These are phyloP conservation scores for Backusella circina DNA, from an alignment of 192 early-diverging fungal genomes.

Conservation along the genomic window DNA sequence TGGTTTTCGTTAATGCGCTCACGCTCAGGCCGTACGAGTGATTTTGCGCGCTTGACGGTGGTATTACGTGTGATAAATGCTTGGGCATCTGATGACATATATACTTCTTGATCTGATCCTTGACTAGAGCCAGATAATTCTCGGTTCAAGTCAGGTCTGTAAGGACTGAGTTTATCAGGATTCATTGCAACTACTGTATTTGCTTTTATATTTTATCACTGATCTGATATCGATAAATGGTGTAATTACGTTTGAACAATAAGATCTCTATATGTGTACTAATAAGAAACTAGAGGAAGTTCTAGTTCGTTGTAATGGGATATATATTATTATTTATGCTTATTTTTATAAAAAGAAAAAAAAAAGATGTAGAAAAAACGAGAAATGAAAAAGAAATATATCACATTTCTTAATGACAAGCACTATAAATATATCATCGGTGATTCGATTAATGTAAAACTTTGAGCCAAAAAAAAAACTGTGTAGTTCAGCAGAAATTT, in stretches of 20 bases:
- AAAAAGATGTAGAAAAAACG: not conserved
- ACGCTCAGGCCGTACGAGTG: conserved; percentile 67
- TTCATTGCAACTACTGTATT: not conserved
- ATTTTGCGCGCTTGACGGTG: conserved; percentile 53
- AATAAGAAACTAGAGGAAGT: not conserved
- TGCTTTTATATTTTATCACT: not conserved
- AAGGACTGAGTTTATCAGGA: not conserved
- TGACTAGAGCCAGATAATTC: conserved; percentile 3
- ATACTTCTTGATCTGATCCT: conserved; percentile 2
- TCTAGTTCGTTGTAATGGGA: not conserved
- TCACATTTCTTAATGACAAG: not conserved
- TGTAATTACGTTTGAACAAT: not conserved
- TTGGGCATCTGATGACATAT: conserved; percentile 5
- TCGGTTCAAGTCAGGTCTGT: conserved; percentile 4
- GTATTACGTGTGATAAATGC: conserved; percentile 1
- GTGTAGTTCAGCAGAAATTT: not conserved
- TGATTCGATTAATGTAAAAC: conserved; percentile 2
- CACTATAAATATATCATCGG: not conserved
- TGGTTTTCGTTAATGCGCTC: conserved; percentile 47
- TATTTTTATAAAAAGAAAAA: not conserved
- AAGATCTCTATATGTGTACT: no score
- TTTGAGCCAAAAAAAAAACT: not conserved
- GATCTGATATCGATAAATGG: not conserved
- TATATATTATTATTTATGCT: not conserved
- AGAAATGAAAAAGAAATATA: not conserved